Conservation (phyloP, 2,329 filamentous ascomycete species). For the Kalmusia sp. region DNA sequence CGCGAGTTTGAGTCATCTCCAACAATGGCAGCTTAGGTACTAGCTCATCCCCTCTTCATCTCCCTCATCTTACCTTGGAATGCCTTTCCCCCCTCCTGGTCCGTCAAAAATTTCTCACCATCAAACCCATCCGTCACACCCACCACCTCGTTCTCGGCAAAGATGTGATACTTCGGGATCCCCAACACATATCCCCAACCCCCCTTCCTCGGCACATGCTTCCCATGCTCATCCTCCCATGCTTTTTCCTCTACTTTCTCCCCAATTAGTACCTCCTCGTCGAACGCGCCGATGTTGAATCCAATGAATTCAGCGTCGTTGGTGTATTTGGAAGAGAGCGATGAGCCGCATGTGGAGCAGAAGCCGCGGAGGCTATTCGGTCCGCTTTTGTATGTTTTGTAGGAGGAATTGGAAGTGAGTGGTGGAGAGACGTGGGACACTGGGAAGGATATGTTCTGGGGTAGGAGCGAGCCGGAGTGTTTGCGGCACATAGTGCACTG, state of each 20-base stretch:
- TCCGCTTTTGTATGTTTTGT: constrained; percentile 29
- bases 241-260: constrained; percentile 24
- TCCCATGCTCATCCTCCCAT: constrained; percentile 31
- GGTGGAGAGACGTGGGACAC: constrained; percentile 21
- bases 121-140: constrained; percentile 32
- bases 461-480: constrained; percentile 28
- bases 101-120: constrained; percentile 27
- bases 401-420: constrained; percentile 20
- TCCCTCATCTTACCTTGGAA: constrained; percentile 22
- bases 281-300: constrained; percentile 32
- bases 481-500: constrained; percentile 41
- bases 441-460: constrained; percentile 27
- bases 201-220: constrained; percentile 25
- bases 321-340: constrained; percentile 25
- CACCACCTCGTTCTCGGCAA: constrained; percentile 30
- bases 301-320: constrained; percentile 18
- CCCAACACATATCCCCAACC: constrained; percentile 27
- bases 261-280: constrained; percentile 34
- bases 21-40: neutral
- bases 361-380: constrained; percentile 25
- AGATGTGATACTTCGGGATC: constrained; percentile 28
- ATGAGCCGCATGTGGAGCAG: constrained; percentile 30
- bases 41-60: constrained; percentile 10
- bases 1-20: constrained; percentile 1
- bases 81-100: constrained; percentile 15